Base-by-base conservation (phyloP, 768 basidiomycete genomes). In the Fomitopsis serialis region DNA sequence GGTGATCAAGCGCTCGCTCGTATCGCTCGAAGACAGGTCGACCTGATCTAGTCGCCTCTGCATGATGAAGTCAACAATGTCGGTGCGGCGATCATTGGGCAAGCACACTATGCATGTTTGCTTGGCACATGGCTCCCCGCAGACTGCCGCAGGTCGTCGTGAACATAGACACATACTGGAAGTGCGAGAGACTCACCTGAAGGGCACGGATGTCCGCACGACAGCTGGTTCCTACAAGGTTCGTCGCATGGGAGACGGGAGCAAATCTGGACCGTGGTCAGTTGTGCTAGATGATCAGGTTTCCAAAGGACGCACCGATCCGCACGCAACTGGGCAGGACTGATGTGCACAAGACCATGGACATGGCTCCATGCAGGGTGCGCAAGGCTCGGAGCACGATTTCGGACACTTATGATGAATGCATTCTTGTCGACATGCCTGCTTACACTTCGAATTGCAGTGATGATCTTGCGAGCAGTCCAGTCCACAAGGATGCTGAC, bases 171-270 rank as follows among this genome's bases (percentile, higher is more conserved):
- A 24, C 10, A 19, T 23, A 45, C 6, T 36, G 7, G n/a, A 25
- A 5, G 35, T 2, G 17, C 19, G 29, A 44, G 19, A 1, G 6
- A 50, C 67, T 46, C 47, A 73, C 72, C 55, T 2, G 72, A 74
- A 15, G 71, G 70, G 48, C 74, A 75, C 2, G 46, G 64, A 50
- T 73, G 70, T 2, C 72, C 72, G 51, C 74, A 75, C 2, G 22
- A 0, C 2, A 75, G 61, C n/a, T 13, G 19, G n/a, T 61, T 52
- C 10, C 10, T 27, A 52, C 74, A 75, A 1, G 61, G 60, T 32
- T 57, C 44, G 46, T 74, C 68, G 52, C 72, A 73, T 1, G 74
- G 74, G 1, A 73, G 61, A 2, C 71, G 62, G 7, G 67, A 61
- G 53, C 74, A 75, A 24, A 70, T 66, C 72, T 73, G 42, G 12